Conservation (phyloP, 2,329 filamentous ascomycete species). For the Xylariaceae sp. region DNA sequence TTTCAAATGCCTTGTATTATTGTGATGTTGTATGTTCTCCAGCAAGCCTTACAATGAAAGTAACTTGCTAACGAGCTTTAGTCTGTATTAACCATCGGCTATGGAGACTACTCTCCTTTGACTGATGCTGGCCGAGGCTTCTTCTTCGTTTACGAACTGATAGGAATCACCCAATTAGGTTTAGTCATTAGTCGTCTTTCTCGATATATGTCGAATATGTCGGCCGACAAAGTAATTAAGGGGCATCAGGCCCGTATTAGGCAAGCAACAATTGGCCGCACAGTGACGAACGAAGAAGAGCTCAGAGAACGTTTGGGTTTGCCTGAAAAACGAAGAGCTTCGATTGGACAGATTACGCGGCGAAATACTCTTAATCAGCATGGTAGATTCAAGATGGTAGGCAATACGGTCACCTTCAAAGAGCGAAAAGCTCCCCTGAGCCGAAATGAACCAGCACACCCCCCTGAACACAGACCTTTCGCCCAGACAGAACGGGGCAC, state of each 20-base stretch:
- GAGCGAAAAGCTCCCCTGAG: not conserved
- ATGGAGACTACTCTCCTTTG: constrained; percentile 4
- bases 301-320: constrained; percentile 4
- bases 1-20: constrained; percentile 7
- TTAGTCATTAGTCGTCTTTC: constrained; percentile 12
- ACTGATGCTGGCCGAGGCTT: constrained; percentile 1
- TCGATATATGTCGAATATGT: constrained; percentile 7
- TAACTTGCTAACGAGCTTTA: not conserved
- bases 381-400: constrained; percentile 5
- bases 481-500: not conserved
- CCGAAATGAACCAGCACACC: not conserved
- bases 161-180: constrained; percentile 10
- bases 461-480: not conserved
- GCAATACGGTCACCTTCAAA: constrained; percentile 3
- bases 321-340: not conserved
- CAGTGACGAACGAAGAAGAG: constrained; percentile 7
- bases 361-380: not conserved
- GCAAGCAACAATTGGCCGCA: constrained; percentile 3
- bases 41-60: not conserved
- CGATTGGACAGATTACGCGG: not conserved
- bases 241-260: constrained; percentile 6
- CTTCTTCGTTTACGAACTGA: constrained; percentile 10
- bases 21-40: constrained; percentile 6
- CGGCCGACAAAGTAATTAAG: constrained; percentile 7
- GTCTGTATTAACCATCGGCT: constrained; percentile 10